A percentile compares a stretch with the other conserved stretches of the same genome.
Evolutionary conservation across 2,329 filamentous ascomycete species (phyloP).

Genomic region (Colletotrichum australisinense): DNA sequence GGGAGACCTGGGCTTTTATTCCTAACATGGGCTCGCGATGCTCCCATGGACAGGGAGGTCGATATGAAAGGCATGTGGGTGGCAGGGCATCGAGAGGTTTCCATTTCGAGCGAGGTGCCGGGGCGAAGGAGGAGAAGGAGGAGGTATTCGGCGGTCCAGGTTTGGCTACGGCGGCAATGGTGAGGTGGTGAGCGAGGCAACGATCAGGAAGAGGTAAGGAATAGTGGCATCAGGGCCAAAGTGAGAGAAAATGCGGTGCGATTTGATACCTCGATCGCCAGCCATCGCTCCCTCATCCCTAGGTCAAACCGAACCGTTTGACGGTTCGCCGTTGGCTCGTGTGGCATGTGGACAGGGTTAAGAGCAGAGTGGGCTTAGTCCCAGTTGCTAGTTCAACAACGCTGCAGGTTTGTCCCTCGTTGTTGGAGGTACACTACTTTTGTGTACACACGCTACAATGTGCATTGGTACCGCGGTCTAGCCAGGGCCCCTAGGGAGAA

Average conservation of each 20-base stretch:
- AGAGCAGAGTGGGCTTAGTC: background rate
- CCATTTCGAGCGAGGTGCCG: background rate
- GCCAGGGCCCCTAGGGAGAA: background rate
- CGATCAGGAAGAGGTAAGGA: no score
- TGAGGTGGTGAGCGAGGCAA: no score
- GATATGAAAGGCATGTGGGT: background rate
- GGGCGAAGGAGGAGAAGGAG: background rate
- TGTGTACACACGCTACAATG: background rate
- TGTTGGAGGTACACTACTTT: background rate
- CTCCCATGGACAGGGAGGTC: background rate
- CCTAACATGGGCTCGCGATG: background rate
- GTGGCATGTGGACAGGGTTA: background rate
- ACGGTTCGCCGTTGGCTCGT: background rate
- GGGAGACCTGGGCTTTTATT: constrained; percentile 21
- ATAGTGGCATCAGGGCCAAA: no score
- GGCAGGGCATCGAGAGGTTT: background rate
- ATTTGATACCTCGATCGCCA: background rate
- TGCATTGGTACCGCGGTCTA: background rate
- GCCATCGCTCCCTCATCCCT: background rate
- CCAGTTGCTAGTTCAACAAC: background rate
- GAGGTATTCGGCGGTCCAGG: no score
- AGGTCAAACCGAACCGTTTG: background rate
- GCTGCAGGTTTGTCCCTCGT: background rate
- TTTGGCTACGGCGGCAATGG: background rate
- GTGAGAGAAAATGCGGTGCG: background rate